Evolutionary conservation across 1,284 basidiomycete species (phyloP), one percentile per base, ranked within the genome.

Genomic region (Phylloboletellus chloephorus): DNA sequence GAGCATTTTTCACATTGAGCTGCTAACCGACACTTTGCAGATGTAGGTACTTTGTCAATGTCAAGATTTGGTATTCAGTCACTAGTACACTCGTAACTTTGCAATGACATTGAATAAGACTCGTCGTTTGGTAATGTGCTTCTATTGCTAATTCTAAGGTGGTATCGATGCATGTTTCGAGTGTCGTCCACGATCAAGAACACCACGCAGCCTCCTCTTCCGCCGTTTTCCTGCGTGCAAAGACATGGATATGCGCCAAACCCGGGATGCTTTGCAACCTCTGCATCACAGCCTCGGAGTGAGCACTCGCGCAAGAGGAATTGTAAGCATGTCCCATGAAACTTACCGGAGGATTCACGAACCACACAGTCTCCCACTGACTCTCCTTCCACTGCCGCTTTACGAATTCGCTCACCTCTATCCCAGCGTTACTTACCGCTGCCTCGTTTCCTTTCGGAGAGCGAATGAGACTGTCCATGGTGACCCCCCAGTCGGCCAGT

Each of bases 281-380:
- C 83, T 85, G 60, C 29, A 43, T 43, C 22, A 44, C 19, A 43
- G 19, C 20, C 15, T 46, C 9, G 40, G 32, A 13, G 12, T 45
- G 20, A 42, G 37, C 11, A 12, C 19, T 7, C 29, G 9, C 22
- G 5, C 5, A 31, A 15, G 12, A 49, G 5, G 7, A 24, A 40
- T 0, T 12, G 19, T 25, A 26, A 34, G 13, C 2, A 10, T 13
- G 1, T 19, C 11, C 42, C 32, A 34, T 7, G 17, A 38, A 29
- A 39, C 82, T 61, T 54, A 87, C 86, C 31, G 81, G 82, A 31
- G 87, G 86, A 56, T 89, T 89, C 21, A 88, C 82, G 56, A 88
- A 89, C 87, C 87, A 90, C 3, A 82, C 82, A 0, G 85, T 87
- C 62, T 90, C 87, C 82, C 83, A 90, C 20, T 74, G 72, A 8